Evolutionary conservation across 345 rosid genomes (phyloP), one percentile per base, ranked within the genome.

Genomic region (Lagerstroemia speciosa): DNA sequence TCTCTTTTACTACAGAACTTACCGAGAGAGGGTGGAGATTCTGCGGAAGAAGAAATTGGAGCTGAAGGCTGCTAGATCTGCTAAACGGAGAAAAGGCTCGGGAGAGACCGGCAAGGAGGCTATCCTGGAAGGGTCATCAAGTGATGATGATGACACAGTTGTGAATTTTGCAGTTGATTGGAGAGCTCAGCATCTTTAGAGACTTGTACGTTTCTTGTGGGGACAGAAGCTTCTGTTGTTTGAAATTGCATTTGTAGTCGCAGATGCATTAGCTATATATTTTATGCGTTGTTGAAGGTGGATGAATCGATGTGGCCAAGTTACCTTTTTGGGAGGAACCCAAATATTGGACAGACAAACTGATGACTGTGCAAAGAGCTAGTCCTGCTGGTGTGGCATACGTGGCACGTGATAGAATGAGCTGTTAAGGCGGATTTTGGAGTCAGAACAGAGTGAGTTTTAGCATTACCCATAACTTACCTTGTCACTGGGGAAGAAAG

Each of bases 121-220:
- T 46, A 71, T 45, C 31, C 68, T 33, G 14, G 90, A 81, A 64
- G 90, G 87, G 24, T 86, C 87, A 46, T 79, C 83, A 46, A 89
- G 90, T 37, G 95, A 87, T 30, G 86, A 87, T 30, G 86, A 85
- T 57, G 96, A 91, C 15, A 72, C 69, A 31, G 87, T 85, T 61
- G 90, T 78, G 27, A 79, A 73, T 72, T 87, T 91, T 38, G 81
- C 92, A 16, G 90, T 94, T 60, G 99, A 91, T 80, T 94, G 96
- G 98, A 85, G 96, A 77, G 98, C 98, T 75, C 98, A 91, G 70
- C 98, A 93, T 74, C 81, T 91, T 41, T 93, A 84, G 85, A 53
- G 24, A 48, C 24, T 19, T 20, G 24, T 48, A 6, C 20, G 55
- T n/a, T 48, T 19, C 61, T 55, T n/a, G 24, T 9, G 15, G 31